These are phyloP conservation scores for Rhexocercosporidium sp. DNA, from an alignment of 2,329 filamentous ascomycete genomes.

Conservation along the genomic window DNA sequence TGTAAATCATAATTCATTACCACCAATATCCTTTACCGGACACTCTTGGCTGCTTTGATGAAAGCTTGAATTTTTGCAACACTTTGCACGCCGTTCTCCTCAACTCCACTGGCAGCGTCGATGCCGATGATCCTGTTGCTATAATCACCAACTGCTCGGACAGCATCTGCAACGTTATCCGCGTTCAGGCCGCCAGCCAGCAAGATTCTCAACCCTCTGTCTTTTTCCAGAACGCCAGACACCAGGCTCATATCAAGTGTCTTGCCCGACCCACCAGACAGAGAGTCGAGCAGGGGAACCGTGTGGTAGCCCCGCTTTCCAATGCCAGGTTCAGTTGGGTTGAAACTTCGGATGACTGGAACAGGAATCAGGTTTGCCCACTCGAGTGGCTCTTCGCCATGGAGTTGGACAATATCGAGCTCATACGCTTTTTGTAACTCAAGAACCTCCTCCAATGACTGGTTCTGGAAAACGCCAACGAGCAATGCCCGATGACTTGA, in stretches of 20 bases:
- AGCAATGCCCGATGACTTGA: conserved; percentile 70
- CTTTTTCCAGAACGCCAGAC: conserved; percentile 66
- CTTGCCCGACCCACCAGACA: conserved; percentile 80
- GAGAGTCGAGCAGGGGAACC: conserved; percentile 85
- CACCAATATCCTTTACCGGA: conserved; percentile 29
- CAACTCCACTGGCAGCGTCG: conserved; percentile 94
- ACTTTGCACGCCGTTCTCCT: conserved; percentile 81
- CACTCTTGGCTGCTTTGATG: conserved; percentile 71
- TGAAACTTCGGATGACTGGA: conserved; percentile 87
- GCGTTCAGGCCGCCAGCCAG: conserved; percentile 85
- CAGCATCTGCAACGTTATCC: conserved; percentile 73
- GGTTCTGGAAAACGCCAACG: conserved; percentile 93
- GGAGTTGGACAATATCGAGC: conserved; percentile 90
- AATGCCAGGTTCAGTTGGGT: conserved; percentile 67
- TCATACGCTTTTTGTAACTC: conserved; percentile 75
- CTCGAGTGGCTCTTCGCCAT: conserved; percentile 89
- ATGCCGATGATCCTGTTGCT: conserved; percentile 75
- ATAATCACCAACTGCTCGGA: conserved; percentile 66
- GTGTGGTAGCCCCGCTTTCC: conserved; percentile 80
- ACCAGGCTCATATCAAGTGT: conserved; percentile 75
- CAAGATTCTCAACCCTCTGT: conserved; percentile 74
- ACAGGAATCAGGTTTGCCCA: conserved; percentile 91
- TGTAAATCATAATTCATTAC: neutral
- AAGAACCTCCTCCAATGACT: conserved; percentile 82
- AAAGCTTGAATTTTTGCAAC: conserved; percentile 82